Base-by-base conservation (phyloP, 2,329 filamentous ascomycete genomes). In the Colletotrichum sidae region DNA sequence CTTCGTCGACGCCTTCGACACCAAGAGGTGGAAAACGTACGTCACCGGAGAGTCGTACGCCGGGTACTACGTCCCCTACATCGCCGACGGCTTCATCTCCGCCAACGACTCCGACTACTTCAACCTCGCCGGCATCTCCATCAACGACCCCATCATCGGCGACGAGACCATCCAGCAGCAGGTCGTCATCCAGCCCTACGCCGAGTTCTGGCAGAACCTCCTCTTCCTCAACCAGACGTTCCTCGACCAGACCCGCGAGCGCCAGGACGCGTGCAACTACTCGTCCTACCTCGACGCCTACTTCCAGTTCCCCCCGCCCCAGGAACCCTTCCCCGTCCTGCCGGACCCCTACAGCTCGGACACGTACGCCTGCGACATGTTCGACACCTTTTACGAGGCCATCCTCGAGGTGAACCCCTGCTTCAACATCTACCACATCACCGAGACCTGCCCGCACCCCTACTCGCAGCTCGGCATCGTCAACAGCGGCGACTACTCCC, bases 341-440 rank as follows among this genome's bases (percentile, higher is more conserved):
- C 81, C 87, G 6, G 83, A 84, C 68, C 75, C 75, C 15, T 76
- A 78, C 55, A 75, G 79, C 41, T 69, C 45, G 0, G 72, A 70
- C 41, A 78, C 78, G 0, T 72, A 77, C 0, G 83, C 81, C 3
- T 94, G 92, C 73, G 80, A 82, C 55, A 72, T 92, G 25, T 67
- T 84, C 69, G 75, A 83, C 60, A 79, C 84, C n/a, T 84, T 92
- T 34, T 80, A 80, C 70, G 70, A 81, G 0, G 89, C 87, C 38
- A 83, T 84, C 9, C 67, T 81, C 4, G 72, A 79, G 1, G 77
- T 87, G 39, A 96, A 96, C 78, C 92, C 92, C 0, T 96, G 93
- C 80, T 96, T 91, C 78, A 88, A 93, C 75, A 80, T 92, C n/a
- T 96, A 95, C 78, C 87, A 92, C 60, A 86, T 95, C 12, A 86